Base-by-base conservation (phyloP, 1,284 basidiomycete species). In the Tremellales sp. region DNA sequence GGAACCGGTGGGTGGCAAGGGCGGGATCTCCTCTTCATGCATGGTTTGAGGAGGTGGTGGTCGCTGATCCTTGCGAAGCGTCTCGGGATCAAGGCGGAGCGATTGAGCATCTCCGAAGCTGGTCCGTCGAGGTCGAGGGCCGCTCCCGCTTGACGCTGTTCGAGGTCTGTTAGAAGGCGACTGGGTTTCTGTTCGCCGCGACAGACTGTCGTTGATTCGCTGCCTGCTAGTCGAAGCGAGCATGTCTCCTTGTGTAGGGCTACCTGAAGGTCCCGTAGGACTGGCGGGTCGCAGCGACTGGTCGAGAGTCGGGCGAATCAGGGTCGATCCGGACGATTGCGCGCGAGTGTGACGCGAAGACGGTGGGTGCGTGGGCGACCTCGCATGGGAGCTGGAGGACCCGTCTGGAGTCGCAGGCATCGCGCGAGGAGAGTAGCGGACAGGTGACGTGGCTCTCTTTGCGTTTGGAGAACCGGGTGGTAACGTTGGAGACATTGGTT, bases 401-500 rank as follows among this genome's bases (percentile, higher is more conserved):
- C 29, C 8, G 29, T 10, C 8, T 33, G 29, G n/a, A 33, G 29
- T 33, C n/a, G 10, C 8, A n/a, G 10, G 10, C 19, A 17, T 39
- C 8, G 36, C 19, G 36, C 36, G 36, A 11, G 19, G 36, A 12
- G 36, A 12, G 7, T 8, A 21, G 7, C 36, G 8, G 36, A 13
- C 19, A 39, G 36, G 36, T 8, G 36, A 39, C 11, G 13, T 8
- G 8, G 36, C 19, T 17, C 36, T 8, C 8, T 21, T 8, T 10
- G 36, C n/a, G n/a, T n/a, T 13, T 7, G 36, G 36, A 13, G 36
- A 39, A 8, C 11, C 8, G 8, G 54, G 45, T 36, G 45, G 42
- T 5, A 48, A 23, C 4, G 36, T 43, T 13, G 58, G 61, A 8
- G 61, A 61, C 2, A 51, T 23, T 0, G 57, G 59, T 46, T 48